Evolutionary conservation across 2,329 filamentous ascomycete species (phyloP).

Genomic region (Fusarium penzigii): DNA sequence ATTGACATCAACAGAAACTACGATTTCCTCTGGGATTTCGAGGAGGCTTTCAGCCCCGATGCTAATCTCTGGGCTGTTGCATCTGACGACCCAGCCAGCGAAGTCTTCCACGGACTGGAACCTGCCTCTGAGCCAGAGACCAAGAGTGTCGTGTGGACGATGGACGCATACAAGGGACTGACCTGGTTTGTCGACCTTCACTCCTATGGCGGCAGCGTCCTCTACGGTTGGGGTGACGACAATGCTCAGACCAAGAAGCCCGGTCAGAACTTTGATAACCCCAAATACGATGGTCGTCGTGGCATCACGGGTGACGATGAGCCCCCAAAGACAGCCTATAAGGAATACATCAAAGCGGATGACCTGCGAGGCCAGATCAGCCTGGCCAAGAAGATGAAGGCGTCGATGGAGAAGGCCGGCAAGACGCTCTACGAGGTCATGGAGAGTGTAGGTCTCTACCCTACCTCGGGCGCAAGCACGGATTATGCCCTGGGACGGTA

Average conservation of each 20-base stretch:
- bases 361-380: constrained; percentile 38
- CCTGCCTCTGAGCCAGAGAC: constrained; percentile 59
- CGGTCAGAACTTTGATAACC: constrained; percentile 54
- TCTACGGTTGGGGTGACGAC: constrained; percentile 61
- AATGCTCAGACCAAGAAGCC: constrained; percentile 48
- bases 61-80: constrained; percentile 40
- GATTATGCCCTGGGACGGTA: constrained; percentile 50
- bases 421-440: constrained; percentile 39
- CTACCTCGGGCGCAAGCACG: constrained; percentile 46
- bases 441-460: constrained; percentile 45
- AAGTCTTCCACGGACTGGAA: constrained; percentile 52
- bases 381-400: constrained; percentile 37
- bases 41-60: constrained; percentile 40
- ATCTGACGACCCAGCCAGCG: constrained; percentile 41
- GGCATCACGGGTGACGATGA: constrained; percentile 44
- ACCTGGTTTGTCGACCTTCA: constrained; percentile 62
- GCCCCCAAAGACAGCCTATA: constrained; percentile 37
- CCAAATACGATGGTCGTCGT: constrained; percentile 51
- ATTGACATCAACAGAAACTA: constrained; percentile 60
- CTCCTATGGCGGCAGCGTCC: constrained; percentile 51
- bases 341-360: constrained; percentile 44
- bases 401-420: constrained; percentile 42
- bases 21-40: constrained; percentile 58
- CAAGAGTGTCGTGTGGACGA: constrained; percentile 52
- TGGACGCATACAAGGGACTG: constrained; percentile 50